Conservation (phyloP, 2,329 filamentous ascomycete species). For the Chalaropsis ovoidea region DNA sequence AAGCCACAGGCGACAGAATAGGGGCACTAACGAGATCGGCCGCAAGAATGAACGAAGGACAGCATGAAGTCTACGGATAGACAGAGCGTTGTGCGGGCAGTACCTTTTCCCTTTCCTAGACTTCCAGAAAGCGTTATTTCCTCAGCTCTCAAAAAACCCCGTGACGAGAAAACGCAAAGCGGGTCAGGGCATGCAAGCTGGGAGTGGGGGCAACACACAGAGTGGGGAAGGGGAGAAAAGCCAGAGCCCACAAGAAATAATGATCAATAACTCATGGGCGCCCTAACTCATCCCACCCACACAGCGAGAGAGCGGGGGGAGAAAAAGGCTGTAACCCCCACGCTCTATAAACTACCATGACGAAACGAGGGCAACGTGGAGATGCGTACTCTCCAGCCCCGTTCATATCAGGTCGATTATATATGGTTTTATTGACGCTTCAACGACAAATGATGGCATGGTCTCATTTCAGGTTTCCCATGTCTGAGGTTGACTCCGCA, state of each 20-base stretch:
- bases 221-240: background rate
- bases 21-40: no score
- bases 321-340: slow-evolving; percentile 2
- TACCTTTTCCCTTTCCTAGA: background rate
- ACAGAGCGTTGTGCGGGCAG: no score
- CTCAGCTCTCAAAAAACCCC: background rate
- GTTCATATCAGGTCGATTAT: background rate
- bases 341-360: background rate
- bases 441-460: background rate
- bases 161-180: background rate
- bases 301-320: background rate
- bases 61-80: no score
- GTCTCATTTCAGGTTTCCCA: no score
- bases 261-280: no score
- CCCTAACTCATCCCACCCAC: background rate
- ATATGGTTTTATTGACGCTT: background rate
- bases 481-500: no score
- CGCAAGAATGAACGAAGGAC: background rate
- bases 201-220: background rate
- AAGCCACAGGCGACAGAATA: background rate
- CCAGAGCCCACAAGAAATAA: background rate
- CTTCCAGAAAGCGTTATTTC: slow-evolving; percentile 2
- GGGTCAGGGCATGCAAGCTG: background rate
- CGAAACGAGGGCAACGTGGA: background rate
- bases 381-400: background rate